Base-by-base conservation (phyloP, 1,284 basidiomycete genomes). In the Xerocomus minutiporus region DNA sequence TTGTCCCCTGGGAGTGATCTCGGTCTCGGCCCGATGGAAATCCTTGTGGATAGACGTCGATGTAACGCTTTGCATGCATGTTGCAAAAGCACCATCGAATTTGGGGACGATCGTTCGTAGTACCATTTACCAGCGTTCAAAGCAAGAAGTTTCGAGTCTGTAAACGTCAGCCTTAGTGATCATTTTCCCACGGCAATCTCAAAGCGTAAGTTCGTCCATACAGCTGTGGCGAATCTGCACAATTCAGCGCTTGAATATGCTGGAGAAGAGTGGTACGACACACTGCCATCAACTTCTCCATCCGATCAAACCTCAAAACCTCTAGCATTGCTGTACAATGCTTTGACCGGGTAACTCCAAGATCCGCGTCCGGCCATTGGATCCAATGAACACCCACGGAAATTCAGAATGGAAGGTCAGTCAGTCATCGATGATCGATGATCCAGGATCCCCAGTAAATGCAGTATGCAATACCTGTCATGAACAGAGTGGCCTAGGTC, bases 381-480 rank as follows among this genome's bases (percentile, higher is more conserved):
- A 32, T 44, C 42, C 42, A 44, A 11, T 43, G 40, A 42, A 29
- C 17, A 13, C 9, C 41, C 41, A 42, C 41, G 41, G 41, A 42
- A 15, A 42, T 32, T 26, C 46, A 20, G 36, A 48, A 48, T 41
- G 47, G 38, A 48, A 48, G 38, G 36, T 38, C 36, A 25, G 28
- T 32, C 28, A 20, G 6, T 8, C 34, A 20, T 13, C 13, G 35
- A 47, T 13, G 46, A 46, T 46, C 46, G 35, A 48, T 40, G 47
- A 40, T 40, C 31, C 43, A 31, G 43, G 29, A 45, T 23, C 43
- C 44, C 31, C 13, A 5, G 5, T 42, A 45, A 32, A 44, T 44
- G 43, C 31, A 45, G 43, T 34, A 45, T 31, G 29, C 43, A 31
- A 17, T 32, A 8, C 44, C 9, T 29, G 26, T 43, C 41, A 44